Evolutionary conservation across 2,329 filamentous ascomycete genomes (phyloP), one percentile per base, ranked within the genome.

Genomic region (Pleurostoma richardsiae): DNA sequence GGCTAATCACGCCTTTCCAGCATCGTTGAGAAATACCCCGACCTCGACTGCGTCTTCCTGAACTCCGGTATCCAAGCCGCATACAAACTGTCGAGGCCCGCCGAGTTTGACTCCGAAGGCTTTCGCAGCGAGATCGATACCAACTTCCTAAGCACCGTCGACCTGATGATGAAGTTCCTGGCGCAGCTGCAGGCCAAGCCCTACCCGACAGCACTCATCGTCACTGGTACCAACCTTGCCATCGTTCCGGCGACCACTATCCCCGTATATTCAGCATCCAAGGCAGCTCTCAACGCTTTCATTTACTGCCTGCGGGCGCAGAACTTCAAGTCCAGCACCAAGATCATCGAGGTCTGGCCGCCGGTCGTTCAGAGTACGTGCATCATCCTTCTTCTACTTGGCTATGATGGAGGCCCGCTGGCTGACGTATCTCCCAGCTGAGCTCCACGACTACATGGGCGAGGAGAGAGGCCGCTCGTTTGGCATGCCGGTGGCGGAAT

Each of bases 21-120:
- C 19, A 40, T 53, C 19, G 6, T 53, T 8, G 43, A 19, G 4
- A 36, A 46, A 5, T 60, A 68, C 48, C 67, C 70, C 1, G 66
- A 71, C 36, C 63, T 77, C 36, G 74, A 77, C 55, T 67, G 66
- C 42, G 52, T 42, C 31, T 65, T 76, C 45, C 56, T 76, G 40
- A 76, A 76, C 50, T 63, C 72, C 1, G 72, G 71, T 6, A 60
- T 69, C 11, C 71, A 77, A 31, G 11, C 19, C 30, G 28, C 29
- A 42, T n/a, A 10, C 30, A 6, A 26, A 30, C 66, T 75, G 42
- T 56, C 62, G 3, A 59, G 66, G 7, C 69, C 72, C 5, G 61
- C 63, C 5, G 66, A 58, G 3, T 62, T 75, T 33, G 52, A 53
- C 43, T 55, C 72, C 4, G 41, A 51, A 2, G 36, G 51, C 1